A percentile compares a stretch with the other conserved stretches of the same genome.
These are phyloP conservation scores for Avena sativa DNA, from an alignment of 176 grass and related monocot genomes.

Conservation along the genomic window DNA sequence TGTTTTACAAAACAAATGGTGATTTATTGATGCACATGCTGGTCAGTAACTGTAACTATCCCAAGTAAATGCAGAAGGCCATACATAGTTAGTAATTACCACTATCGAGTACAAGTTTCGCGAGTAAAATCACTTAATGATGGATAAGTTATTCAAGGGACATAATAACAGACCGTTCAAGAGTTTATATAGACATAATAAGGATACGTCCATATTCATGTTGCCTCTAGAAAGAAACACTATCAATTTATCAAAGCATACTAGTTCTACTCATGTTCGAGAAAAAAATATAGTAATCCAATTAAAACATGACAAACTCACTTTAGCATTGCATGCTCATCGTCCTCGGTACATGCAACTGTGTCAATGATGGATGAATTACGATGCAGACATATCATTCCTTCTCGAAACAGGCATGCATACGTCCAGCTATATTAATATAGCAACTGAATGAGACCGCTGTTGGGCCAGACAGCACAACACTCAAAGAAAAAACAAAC, in stretches of 20 bases:
- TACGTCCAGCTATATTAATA: no score
- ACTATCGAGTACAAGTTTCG: slow-evolving; percentile 7
- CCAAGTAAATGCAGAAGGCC: background rate
- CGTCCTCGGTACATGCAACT: background rate
- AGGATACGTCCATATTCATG: slow-evolving; percentile 29
- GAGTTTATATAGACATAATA: slow-evolving; percentile 27
- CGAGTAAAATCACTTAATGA: slow-evolving; percentile 25
- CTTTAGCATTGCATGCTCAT: background rate
- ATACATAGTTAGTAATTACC: slow-evolving; percentile 36
- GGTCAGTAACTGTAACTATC: slow-evolving; percentile 27
- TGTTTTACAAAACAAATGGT: background rate
- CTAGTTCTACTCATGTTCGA: background rate
- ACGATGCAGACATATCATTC: background rate
- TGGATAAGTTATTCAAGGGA: slow-evolving; percentile 5
- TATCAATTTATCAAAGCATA: background rate
- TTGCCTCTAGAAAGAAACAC: slow-evolving; percentile 12
- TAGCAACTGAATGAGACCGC: no score
- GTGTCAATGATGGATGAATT: background rate
- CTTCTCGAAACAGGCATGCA: no score
- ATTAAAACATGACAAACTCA: background rate
- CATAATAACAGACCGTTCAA: slow-evolving; percentile 19
- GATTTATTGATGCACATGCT: slow-evolving; percentile 16
- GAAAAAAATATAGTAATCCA: slow-evolving; percentile 20
- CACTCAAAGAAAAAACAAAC: no score
- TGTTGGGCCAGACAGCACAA: no score